Evolutionary conservation across 169 alveolate genomes (phyloP).

Genomic region (Plasmodium knowlesi): DNA sequence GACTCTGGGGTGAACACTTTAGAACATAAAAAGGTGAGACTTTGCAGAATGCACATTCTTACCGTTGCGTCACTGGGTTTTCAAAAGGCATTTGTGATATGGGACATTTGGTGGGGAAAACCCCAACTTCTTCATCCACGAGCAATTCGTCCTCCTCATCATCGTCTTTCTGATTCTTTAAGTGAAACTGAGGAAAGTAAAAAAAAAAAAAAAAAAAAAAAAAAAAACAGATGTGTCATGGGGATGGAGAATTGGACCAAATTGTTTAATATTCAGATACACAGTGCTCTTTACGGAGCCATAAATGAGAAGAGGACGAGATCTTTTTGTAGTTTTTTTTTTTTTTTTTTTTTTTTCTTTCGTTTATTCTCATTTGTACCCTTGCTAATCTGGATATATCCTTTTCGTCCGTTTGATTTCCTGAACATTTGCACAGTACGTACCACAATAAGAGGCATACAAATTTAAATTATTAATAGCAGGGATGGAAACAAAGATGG

Average conservation of each 20-base stretch:
- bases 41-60: not conserved
- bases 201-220: slow-evolving; percentile 1
- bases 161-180: slow-evolving; percentile 51
- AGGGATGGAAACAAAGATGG: not conserved
- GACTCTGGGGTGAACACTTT: not conserved
- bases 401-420: slow-evolving; percentile 66
- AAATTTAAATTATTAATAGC: not conserved
- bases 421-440: slow-evolving; percentile 6
- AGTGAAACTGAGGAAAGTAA: slow-evolving; percentile 20
- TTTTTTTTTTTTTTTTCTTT: not conserved
- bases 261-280: not conserved
- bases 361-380: slow-evolving; percentile 9
- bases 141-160: slow-evolving; percentile 80
- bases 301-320: not conserved
- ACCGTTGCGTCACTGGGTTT: slow-evolving; percentile 86
- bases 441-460: not conserved
- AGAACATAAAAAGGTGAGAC: not conserved
- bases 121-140: slow-evolving; percentile 80
- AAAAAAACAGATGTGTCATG: not conserved
- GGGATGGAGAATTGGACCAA: not conserved
- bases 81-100: slow-evolving; percentile 82
- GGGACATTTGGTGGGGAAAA: slow-evolving; percentile 81
- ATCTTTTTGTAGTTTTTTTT: not conserved
- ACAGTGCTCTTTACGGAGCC: not conserved
- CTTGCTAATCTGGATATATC: slow-evolving; percentile 66